phyloP scores from a whole-genome alignment of 352 stramenopile genomes.

The Elongisporangium undulatum region DNA sequence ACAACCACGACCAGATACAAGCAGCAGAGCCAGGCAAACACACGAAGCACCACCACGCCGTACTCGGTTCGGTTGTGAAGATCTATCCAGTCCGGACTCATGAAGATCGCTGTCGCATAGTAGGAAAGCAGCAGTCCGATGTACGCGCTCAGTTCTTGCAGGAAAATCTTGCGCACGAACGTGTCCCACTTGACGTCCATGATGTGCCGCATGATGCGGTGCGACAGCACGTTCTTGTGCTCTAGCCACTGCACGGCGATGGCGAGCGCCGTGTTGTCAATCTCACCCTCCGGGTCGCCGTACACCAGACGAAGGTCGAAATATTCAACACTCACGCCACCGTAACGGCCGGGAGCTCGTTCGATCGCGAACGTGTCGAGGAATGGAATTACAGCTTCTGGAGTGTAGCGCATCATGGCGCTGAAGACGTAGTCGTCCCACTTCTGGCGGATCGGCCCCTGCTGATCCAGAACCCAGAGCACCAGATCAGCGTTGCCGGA shows the following conservation, averaged over 20 bases:
- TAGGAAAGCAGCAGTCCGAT: slow-evolving; percentile 41
- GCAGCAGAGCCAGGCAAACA: slow-evolving; percentile 45
- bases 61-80: slow-evolving; percentile 32
- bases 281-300: slow-evolving; percentile 36
- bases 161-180: slow-evolving; percentile 48
- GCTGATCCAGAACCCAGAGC: slow-evolving; percentile 39
- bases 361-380: slow-evolving; percentile 53
- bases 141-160: slow-evolving; percentile 43
- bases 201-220: slow-evolving; percentile 48
- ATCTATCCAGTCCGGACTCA: slow-evolving; percentile 41
- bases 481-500: slow-evolving; percentile 52
- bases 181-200: slow-evolving; percentile 53
- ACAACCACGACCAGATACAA: slow-evolving; percentile 51
- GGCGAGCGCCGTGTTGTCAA: slow-evolving; percentile 46
- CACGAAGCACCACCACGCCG: slow-evolving; percentile 28
- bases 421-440: neutral
- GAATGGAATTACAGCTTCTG: slow-evolving; percentile 29
- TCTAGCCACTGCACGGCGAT: slow-evolving; percentile 26
- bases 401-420: slow-evolving; percentile 49
- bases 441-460: slow-evolving; percentile 12
- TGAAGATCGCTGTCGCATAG: slow-evolving; percentile 53
- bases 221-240: slow-evolving; percentile 38
- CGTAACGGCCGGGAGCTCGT: slow-evolving; percentile 25
- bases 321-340: slow-evolving; percentile 46
- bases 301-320: slow-evolving; percentile 37